phyloP scores from a whole-genome alignment of 2,329 filamentous ascomycete species.

The Ophiocordyceps robertsii region DNA sequence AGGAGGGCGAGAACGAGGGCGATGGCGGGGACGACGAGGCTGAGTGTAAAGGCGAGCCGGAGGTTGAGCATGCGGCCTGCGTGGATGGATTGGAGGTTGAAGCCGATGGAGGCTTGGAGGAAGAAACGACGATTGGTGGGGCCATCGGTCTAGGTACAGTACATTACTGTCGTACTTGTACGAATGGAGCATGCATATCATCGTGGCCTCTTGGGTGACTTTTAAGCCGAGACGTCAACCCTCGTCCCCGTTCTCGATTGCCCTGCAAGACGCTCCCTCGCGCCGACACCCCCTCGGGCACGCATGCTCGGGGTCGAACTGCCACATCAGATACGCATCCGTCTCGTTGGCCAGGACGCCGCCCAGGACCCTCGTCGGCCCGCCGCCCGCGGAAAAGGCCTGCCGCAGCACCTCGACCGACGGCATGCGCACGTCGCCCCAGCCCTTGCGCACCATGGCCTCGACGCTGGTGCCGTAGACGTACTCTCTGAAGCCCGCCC shows the following conservation, averaged over 20 bases:
- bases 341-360: slow-evolving; percentile 37
- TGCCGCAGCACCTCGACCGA: slow-evolving; percentile 31
- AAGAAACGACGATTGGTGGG: no score
- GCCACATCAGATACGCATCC: slow-evolving; percentile 39
- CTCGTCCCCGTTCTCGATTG: not conserved
- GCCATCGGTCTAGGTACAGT: not conserved
- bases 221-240: no score
- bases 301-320: slow-evolving; percentile 22
- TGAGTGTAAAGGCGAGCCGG: no score
- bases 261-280: not conserved
- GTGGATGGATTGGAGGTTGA: no score
- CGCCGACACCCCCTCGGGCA: slow-evolving; percentile 3
- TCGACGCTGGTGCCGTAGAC: slow-evolving; percentile 39
- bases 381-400: slow-evolving; percentile 23
- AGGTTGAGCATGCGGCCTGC: no score
- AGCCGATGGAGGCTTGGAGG: no score
- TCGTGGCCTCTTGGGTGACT: no score
- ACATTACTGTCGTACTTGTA: no score
- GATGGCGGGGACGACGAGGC: no score
- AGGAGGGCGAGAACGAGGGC: no score
- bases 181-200: no score
- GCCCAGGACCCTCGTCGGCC: slow-evolving; percentile 18
- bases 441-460: slow-evolving; percentile 30
- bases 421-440: slow-evolving; percentile 34
- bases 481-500: slow-evolving; percentile 40